These are phyloP conservation scores for Candida dubliniensis DNA, from an alignment of 1,139 yeast genomes.

Conservation along the genomic window DNA sequence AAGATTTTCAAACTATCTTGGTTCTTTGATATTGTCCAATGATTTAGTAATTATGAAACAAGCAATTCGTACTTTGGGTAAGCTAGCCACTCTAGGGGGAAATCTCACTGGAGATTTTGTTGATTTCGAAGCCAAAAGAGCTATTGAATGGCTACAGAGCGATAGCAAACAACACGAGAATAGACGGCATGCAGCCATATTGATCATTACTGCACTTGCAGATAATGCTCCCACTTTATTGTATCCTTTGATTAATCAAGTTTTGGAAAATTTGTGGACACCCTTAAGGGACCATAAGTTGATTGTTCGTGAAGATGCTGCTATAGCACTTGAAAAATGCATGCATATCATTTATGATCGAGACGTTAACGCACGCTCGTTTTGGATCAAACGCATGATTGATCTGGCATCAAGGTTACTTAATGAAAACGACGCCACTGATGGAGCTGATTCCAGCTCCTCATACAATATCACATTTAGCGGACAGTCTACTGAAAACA, in stretches of 20 bases:
- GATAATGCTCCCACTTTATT: constrained; percentile 84
- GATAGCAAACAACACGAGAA: constrained; percentile 75
- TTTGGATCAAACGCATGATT: constrained; percentile 73
- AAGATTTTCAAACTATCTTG: constrained; percentile 81
- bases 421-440: constrained; percentile 22
- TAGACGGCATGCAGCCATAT: constrained; percentile 87
- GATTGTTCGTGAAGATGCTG: constrained; percentile 79
- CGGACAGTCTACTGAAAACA: constrained; percentile 55
- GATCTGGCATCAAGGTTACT: constrained; percentile 53
- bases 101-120: constrained; percentile 89
- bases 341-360: constrained; percentile 76
- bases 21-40: constrained; percentile 77
- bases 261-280: constrained; percentile 82
- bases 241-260: constrained; percentile 74
- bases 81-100: constrained; percentile 86
- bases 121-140: constrained; percentile 85
- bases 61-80: constrained; percentile 86
- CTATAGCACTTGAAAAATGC: constrained; percentile 76
- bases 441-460: constrained; percentile 8
- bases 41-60: constrained; percentile 83
- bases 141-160: constrained; percentile 86
- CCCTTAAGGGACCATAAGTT: constrained; percentile 80
- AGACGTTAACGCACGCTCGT: constrained; percentile 66
- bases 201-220: constrained; percentile 81
- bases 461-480: constrained; percentile 27